Conservation (phyloP, 2,329 filamentous ascomycete genomes). For the Aspergillus neotritici region DNA sequence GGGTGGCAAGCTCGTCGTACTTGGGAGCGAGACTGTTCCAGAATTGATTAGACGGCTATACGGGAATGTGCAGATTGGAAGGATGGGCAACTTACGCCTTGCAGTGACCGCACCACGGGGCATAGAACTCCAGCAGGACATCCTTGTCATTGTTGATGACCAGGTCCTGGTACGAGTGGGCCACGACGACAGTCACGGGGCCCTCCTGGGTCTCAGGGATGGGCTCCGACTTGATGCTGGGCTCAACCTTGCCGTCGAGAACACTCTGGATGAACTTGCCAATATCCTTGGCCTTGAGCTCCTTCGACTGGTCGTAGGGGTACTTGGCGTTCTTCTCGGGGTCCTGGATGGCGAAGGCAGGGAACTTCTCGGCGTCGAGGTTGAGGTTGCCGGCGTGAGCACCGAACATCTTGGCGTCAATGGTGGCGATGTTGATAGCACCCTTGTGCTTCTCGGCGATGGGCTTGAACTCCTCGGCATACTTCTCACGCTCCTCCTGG, state of each 20-base stretch:
- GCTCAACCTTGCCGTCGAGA: constrained; percentile 77
- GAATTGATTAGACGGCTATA: constrained; percentile 6
- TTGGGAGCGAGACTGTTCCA: constrained; percentile 54
- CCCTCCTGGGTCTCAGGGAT: constrained; percentile 91
- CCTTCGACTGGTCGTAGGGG: constrained; percentile 79
- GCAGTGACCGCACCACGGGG: constrained; percentile 73
- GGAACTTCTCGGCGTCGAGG: constrained; percentile 91
- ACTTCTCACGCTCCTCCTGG: constrained; percentile 75
- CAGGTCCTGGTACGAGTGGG: constrained; percentile 86
- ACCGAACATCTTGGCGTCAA: constrained; percentile 89
- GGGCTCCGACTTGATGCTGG: constrained; percentile 97
- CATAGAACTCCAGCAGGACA: constrained; percentile 96
- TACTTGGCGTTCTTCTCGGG: constrained; percentile 94
- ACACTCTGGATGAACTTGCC: constrained; percentile 81
- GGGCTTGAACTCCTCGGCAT: constrained; percentile 72
- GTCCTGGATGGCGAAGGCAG: constrained; percentile 96
- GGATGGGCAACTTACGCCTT: constrained; percentile 48
- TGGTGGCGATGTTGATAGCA: constrained; percentile 94
- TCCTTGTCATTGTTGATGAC: constrained; percentile 94
- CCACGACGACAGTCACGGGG: constrained; percentile 80
- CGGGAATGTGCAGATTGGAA: background rate
- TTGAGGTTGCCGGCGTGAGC: constrained; percentile 96
- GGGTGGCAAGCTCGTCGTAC: constrained; percentile 58
- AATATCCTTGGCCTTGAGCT: constrained; percentile 69
- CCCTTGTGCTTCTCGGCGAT: constrained; percentile 90